A percentile compares a stretch with the other conserved stretches of the same genome.
phyloP scores from a whole-genome alignment of 2,329 filamentous ascomycete species.

The Capronia americana region DNA sequence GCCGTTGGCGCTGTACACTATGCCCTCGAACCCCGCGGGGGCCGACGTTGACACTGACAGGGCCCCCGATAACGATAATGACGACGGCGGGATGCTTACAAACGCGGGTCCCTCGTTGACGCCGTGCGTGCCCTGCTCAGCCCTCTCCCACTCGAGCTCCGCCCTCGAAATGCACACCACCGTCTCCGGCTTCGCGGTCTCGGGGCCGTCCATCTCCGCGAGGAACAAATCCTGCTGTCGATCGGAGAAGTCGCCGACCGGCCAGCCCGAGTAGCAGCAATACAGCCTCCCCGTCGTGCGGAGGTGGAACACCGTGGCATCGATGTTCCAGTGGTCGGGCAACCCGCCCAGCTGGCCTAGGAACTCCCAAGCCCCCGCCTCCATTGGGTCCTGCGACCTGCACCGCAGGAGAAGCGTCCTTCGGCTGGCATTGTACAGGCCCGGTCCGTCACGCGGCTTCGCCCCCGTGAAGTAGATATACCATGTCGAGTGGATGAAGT shows the following conservation, averaged over 20 bases:
- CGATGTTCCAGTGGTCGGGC: slow-evolving; percentile 40
- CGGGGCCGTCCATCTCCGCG: slow-evolving; percentile 30
- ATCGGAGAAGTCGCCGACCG: slow-evolving; percentile 37
- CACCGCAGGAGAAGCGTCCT: slow-evolving; percentile 35
- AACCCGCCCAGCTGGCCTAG: slow-evolving; percentile 36
- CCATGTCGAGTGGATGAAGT: slow-evolving; percentile 55
- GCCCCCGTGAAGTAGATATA: slow-evolving; percentile 56
- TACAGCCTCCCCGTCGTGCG: slow-evolving; percentile 21
- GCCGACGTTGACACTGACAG: no score
- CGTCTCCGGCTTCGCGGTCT: slow-evolving; percentile 26
- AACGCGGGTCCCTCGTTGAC: slow-evolving; percentile 40
- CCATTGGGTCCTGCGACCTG: slow-evolving; percentile 34
- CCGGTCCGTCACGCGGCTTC: slow-evolving; percentile 23
- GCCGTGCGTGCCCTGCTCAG: slow-evolving; percentile 35
- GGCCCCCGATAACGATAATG: background rate
- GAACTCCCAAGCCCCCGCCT: slow-evolving; percentile 34
- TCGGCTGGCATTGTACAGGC: slow-evolving; percentile 34
- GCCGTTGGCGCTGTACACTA: slow-evolving; percentile 40
- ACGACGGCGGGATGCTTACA: slow-evolving; percentile 22
- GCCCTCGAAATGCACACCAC: slow-evolving; percentile 33
- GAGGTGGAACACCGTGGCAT: slow-evolving; percentile 37
- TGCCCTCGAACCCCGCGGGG: slow-evolving; percentile 31
- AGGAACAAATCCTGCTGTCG: slow-evolving; percentile 39
- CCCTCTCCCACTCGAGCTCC: slow-evolving; percentile 36
- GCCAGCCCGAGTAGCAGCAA: slow-evolving; percentile 39